A percentile compares a stretch with the other conserved stretches of the same genome.
These are phyloP conservation scores for Tardiomyces digboiensis DNA, from an alignment of 1,139 yeast genomes.

Conservation along the genomic window DNA sequence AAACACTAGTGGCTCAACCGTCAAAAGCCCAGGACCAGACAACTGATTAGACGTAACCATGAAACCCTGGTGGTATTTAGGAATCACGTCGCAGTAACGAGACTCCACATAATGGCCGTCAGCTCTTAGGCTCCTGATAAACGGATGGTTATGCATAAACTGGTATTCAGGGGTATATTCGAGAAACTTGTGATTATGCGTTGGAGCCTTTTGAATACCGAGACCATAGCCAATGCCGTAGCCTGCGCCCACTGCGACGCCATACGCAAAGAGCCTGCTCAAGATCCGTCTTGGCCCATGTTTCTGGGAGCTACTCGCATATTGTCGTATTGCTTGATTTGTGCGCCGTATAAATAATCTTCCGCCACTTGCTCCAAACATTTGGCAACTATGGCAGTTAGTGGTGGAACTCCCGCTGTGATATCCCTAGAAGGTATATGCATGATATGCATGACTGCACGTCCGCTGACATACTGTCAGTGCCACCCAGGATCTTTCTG, in stretches of 20 bases:
- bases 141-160: conserved; percentile 14
- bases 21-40: conserved; percentile 16
- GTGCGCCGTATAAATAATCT: no score
- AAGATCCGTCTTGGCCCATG: background rate
- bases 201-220: background rate
- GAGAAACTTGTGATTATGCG: background rate
- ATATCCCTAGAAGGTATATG: no score
- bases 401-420: no score
- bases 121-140: conserved; percentile 12
- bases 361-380: no score
- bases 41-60: conserved; percentile 19
- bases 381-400: no score
- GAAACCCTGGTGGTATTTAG: conserved; percentile 15
- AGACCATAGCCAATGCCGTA: background rate
- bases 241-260: background rate
- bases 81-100: conserved; percentile 17
- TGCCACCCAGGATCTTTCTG: no score
- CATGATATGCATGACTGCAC: no score
- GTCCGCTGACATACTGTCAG: no score
- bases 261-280: background rate
- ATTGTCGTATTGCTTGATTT: no score
- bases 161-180: conserved; percentile 9
- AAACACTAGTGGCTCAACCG: conserved; percentile 21
- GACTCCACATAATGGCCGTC: conserved; percentile 12
- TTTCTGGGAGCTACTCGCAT: no score